Evolutionary conservation across 225 moss, liverwort and hornwort species (phyloP), one percentile per base, ranked within the genome.

Genomic region (Asterella californica): DNA sequence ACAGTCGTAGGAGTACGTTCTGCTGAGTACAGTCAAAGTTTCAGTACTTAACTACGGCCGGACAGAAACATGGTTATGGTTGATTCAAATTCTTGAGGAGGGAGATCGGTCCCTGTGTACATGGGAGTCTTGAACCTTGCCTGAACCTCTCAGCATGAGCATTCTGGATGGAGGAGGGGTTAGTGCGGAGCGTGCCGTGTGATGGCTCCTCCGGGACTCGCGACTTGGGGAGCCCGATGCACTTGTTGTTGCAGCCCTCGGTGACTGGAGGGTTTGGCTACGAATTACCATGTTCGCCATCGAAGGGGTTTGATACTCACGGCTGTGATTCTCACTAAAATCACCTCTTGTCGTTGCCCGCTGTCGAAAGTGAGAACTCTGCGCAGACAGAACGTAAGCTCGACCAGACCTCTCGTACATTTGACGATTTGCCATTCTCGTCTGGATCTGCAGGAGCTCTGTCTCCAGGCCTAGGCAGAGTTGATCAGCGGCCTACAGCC

Each of bases 351-450:
- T 88, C 15, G 88, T 88, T 57, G 88, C 85, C 24, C 88, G 79
- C 81, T 88, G 88, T 0, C 74, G 83, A 57, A 85, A 85, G 61
- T 85, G 83, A 61, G 88, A 88, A 72, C 88, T 88, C 79, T 85
- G 85, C 19, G 85, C 85, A 29, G 88, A 88, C 47, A 85, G 85
- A 32, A 85, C 54, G 66, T 88, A 88, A 15, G 88, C 83, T 70
- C 88, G 83, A 42, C 88, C 88, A n/a, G 85, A 75, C 76, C 88
- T 83, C 49, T 88, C 85, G 60, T 88, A 88, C 61, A 82, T 79
- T 70, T 85, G 85, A 50, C 79, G 74, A 74, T 83, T 86, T 52
- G 85, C 79, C 77, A 88, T 79, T 73, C 88, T 79, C 15, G 68
- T 67, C 70, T 88, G 85, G 33, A 88, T 88, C 71, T 83, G 81